Conservation (phyloP, 2,329 filamentous ascomycete species). For the Fusarium sp. region DNA sequence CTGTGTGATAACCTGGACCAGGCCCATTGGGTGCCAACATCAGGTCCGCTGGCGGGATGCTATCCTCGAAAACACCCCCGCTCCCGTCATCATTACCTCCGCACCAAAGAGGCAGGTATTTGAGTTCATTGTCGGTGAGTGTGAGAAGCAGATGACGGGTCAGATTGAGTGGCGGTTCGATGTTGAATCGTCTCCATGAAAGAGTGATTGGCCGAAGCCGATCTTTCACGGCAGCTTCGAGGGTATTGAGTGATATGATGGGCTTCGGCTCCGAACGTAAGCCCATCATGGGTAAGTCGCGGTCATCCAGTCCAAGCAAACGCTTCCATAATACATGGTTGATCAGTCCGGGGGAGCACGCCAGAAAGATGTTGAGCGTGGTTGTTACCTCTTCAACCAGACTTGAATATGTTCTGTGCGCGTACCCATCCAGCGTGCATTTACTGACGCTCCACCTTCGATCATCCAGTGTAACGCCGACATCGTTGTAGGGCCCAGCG, state of each 20-base stretch:
- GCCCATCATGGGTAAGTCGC: background rate
- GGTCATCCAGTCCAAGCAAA: background rate
- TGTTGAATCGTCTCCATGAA: slow-evolving; percentile 44
- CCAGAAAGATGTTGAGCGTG: slow-evolving; percentile 23
- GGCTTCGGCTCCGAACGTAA: slow-evolving; percentile 1
- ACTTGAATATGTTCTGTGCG: background rate
- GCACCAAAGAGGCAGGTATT: slow-evolving; percentile 74
- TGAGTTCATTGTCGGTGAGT: slow-evolving; percentile 67
- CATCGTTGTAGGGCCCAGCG: slow-evolving; percentile 51
- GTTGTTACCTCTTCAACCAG: slow-evolving; percentile 7
- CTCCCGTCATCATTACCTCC: slow-evolving; percentile 65
- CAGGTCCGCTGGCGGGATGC: slow-evolving; percentile 53
- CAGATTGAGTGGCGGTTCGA: slow-evolving; percentile 50
- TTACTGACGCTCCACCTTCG: slow-evolving; percentile 7
- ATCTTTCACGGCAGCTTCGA: slow-evolving; percentile 40
- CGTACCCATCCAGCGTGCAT: background rate
- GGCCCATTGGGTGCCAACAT: slow-evolving; percentile 58
- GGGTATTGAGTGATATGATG: slow-evolving; percentile 30
- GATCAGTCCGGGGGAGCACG: background rate
- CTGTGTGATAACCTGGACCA: slow-evolving; percentile 60
- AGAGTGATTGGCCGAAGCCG: slow-evolving; percentile 33
- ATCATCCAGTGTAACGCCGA: slow-evolving; percentile 29
- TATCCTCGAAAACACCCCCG: slow-evolving; percentile 59
- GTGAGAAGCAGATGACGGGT: slow-evolving; percentile 62
- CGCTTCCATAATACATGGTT: slow-evolving; percentile 14